These are phyloP conservation scores for Daldinia caldariorum DNA, from an alignment of 495 filamentous ascomycete species.

Conservation along the genomic window DNA sequence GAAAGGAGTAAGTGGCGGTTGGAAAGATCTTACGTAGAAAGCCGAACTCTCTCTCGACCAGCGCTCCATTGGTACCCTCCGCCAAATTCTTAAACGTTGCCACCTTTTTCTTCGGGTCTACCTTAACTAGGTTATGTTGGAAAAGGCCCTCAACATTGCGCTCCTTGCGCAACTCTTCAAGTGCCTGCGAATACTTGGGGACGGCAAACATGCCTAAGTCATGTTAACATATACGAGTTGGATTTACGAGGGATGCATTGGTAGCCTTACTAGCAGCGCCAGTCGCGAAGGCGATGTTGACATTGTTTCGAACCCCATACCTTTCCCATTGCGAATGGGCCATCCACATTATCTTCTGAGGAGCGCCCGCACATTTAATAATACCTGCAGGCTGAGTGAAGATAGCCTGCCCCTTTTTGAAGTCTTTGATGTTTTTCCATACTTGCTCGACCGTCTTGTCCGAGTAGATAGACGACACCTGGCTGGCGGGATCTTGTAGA, in stretches of 20 bases:
- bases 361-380: conserved; percentile 75
- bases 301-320: conserved; percentile 67
- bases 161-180: conserved; percentile 70
- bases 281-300: conserved; percentile 72
- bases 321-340: conserved; percentile 72
- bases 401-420: conserved; percentile 67
- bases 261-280: conserved; percentile 57
- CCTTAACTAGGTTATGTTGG: conserved; percentile 69
- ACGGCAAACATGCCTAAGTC: conserved; percentile 69
- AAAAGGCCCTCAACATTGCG: conserved; percentile 73
- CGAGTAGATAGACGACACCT: conserved; percentile 72
- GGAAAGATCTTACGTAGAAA: conserved; percentile 54
- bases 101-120: conserved; percentile 58
- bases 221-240: conserved; percentile 10
- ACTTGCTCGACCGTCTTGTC: conserved; percentile 69
- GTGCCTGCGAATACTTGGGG: conserved; percentile 70
- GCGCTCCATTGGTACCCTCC: conserved; percentile 38
- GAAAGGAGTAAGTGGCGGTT: neutral
- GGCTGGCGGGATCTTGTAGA: conserved; percentile 62
- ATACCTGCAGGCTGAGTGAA: conserved; percentile 75
- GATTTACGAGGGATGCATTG: neutral
- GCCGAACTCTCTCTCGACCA: conserved; percentile 65
- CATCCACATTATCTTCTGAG: conserved; percentile 78
- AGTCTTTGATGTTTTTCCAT: conserved; percentile 62
- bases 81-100: conserved; percentile 48